These are phyloP conservation scores for Microascus cirrosus DNA, from an alignment of 2,329 filamentous ascomycete species.

Conservation along the genomic window DNA sequence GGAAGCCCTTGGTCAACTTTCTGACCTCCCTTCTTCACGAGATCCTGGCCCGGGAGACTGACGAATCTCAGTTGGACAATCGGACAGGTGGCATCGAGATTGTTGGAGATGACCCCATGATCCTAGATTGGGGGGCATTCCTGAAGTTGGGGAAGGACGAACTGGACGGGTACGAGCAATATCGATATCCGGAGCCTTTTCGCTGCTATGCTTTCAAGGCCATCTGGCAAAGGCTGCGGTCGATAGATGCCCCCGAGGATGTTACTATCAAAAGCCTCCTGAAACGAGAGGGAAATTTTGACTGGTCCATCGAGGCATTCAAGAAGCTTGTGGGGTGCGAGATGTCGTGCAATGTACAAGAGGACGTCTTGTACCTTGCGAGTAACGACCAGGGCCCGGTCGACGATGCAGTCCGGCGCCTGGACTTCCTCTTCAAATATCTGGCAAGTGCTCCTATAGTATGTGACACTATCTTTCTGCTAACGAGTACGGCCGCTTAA, in stretches of 20 bases:
- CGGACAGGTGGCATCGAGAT: not conserved
- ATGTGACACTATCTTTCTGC: not conserved
- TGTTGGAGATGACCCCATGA: not conserved
- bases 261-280: not conserved
- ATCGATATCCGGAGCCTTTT: constrained; percentile 13
- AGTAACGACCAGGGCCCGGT: constrained; percentile 8
- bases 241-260: not conserved
- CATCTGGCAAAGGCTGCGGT: constrained; percentile 12
- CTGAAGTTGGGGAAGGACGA: not conserved
- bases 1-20: constrained; percentile 7
- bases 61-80: not conserved
- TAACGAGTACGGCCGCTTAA: not conserved
- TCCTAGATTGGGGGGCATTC: not conserved
- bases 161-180: constrained; percentile 8
- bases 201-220: constrained; percentile 8
- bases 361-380: constrained; percentile 17
- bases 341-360: constrained; percentile 16
- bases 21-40: constrained; percentile 12
- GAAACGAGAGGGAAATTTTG: not conserved
- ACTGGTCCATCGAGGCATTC: not conserved
- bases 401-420: constrained; percentile 8
- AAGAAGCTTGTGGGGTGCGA: constrained; percentile 9
- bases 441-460: constrained; percentile 10
- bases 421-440: constrained; percentile 11
- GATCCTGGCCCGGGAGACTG: constrained; percentile 11